Evolutionary conservation across 1,139 yeast species (phyloP), one percentile per base, ranked within the genome.

Genomic region (Debaryomycetaceae sp.): DNA sequence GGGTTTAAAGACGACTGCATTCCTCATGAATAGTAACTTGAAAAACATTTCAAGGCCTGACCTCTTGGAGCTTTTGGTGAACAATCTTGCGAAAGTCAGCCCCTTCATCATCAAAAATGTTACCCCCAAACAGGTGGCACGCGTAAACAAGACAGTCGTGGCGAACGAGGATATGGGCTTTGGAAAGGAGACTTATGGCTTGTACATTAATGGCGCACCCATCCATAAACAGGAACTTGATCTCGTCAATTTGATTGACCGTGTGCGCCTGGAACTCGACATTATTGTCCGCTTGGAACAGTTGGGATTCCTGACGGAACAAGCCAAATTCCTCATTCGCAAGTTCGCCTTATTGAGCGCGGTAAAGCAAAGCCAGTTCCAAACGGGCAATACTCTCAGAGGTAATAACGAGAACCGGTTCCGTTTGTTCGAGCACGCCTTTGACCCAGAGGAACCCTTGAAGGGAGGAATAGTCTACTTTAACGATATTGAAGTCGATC

Each of bases 401-500:
- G 60, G 61, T 0, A 37, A 46, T 14, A 58, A 59, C 32, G 61
- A 55, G 25, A 63, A 60, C 38, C 43, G 71, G 31, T 62, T 53
- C 37, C 47, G 42, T 25, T 47, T 67, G 3, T 60, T 46, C 36
- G 45, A 53, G 25, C 47, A 56, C 10, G 37, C 43, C 1, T 64
- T 63, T 24, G 47, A 58, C 25, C 54, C 60, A 11, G 48, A 53
- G 12, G 39, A 42, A 1, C 45, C 49, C 13, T 31, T 45, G 2
- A 40, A 38, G 23, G 58, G 61, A 12, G 71, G 73, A 1, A 69
- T 87, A 5, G 62, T 80, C 1, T 87, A 77, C 58, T 63, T 87
- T 40, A 92, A 87, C 43, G 79, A 90, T 50, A 54, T 90, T 10
- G 93, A 77, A 40, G 46, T 39, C 0, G 95, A 86, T 41, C 46